Base-by-base conservation (phyloP, 352 stramenopile species). In the Phytophthora boehmeriae region DNA sequence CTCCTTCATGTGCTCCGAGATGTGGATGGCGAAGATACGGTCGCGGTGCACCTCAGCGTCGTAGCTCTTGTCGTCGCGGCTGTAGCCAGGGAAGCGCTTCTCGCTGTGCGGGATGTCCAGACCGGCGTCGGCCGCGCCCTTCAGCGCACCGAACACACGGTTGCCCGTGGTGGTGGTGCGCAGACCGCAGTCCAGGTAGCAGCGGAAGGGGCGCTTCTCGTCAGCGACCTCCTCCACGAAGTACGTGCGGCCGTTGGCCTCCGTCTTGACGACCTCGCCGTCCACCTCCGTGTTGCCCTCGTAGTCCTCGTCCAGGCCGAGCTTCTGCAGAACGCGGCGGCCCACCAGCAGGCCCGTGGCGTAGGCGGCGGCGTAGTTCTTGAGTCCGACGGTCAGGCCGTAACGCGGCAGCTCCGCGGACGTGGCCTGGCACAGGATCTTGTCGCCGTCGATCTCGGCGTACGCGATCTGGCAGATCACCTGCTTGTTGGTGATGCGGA, bases 341-440 rank as follows among this genome's bases (percentile, higher is more conserved):
- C 95, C 95, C 19, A 96, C 73, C 38, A 99, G 86, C 22, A 98
- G 85, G 70, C 96, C 96, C 32, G 96, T 99, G 74, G 93, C 98
- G 89, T 99, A 99, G 19, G 96, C 96, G 28, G 98, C 98, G 38
- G 97, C 87, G 87, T 99, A 99, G 93, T 99, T 99, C 93, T 99
- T 99, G 42, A 99, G 89, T 69, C 97, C 97, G 47, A 98, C 86
- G 28, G 88, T 96, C 30, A 99, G 81, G 49, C 98, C 98, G 86
- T 99, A 99, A 52, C 97, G 92, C 39, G 86, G 80, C 20, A 99
- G 83, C 82, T 99, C 98, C n/a, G 82, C 90, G 54, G 97, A 99
- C 63, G 89, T 92, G 36, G 97, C 97, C 66, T 95, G 84, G 41
- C 65, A 74, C 35, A 99, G 71, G 60, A 99, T 95, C 79, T 98